Base-by-base conservation (phyloP, 371 early-diverging fungal species). In the Saksenaea vasiformis region DNA sequence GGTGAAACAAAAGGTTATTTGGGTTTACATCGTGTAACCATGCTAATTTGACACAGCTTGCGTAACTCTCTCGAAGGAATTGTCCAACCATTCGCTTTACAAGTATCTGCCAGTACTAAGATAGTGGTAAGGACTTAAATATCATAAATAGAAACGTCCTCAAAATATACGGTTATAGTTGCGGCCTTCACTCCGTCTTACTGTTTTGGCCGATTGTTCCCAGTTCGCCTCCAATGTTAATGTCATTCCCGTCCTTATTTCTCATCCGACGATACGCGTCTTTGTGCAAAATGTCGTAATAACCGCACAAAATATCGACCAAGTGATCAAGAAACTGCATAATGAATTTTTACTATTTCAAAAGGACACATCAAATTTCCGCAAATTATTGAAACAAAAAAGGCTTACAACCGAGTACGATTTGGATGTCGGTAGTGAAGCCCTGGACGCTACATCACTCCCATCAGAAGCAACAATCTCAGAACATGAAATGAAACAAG, bases 201-300 rank as follows among this genome's bases (percentile, higher is more conserved):
- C 91, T 1, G 89, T 93, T 53, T 82, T 93, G 56, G 93, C 91
- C 0, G 93, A 93, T 55, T 88, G 87, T 65, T 78, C 87, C 27
- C 85, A 87, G 60, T 83, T 91, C 70, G 85, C 86, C 55, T 86
- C 87, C n/a, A 88, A 87, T 60, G 64, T 80, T 27, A 80, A 84
- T 67, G 70, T 83, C 10, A 84, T 86, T 59, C 84, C 80, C 22
- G 76, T 81, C 68, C 74, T 88, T 35, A 80, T 70, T 11, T 78
- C 79, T 26, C 85, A 86, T 56, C 90, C 87, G 4, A 87, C 89
- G 0, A 83, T 90, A 76, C 82, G 85, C 31, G 90, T 91, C 1
- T 74, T 93, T 13, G 65, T 91, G 39, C 90, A 92, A 61, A 87
- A 90, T 54, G 78, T 86, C 3, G 55, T 77, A 5, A 77, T 93